Percentiles rank a stretch among this genome's conserved stretches.
Evolutionary conservation across 306 rosid genomes (phyloP).

Genomic region (Fragaria nilgerrensis): DNA sequence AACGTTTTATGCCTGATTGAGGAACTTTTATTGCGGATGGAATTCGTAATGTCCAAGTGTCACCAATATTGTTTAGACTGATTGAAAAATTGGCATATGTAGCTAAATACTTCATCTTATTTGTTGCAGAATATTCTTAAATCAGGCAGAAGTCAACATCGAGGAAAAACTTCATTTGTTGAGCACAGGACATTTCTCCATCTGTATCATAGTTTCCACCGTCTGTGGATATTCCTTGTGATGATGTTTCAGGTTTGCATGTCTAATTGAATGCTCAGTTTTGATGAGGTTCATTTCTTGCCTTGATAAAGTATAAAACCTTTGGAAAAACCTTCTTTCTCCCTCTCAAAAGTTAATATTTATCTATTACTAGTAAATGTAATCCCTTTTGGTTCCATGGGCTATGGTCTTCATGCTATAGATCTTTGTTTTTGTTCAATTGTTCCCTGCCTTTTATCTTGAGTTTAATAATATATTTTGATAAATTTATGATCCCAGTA

Average conservation of each 20-base stretch:
- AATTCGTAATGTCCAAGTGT: background rate
- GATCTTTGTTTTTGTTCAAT: background rate
- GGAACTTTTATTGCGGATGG: background rate
- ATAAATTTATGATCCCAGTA: background rate
- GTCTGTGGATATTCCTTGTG: constrained; percentile 89
- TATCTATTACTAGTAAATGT: background rate
- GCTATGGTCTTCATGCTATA: background rate
- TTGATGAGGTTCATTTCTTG: background rate
- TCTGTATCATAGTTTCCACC: constrained; percentile 93
- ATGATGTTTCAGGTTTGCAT: constrained; percentile 95
- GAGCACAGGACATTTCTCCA: constrained; percentile 95
- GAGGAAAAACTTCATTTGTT: constrained; percentile 94
- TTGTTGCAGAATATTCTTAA: constrained; percentile 49
- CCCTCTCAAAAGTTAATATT: background rate
- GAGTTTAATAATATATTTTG: background rate
- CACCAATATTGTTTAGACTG: background rate
- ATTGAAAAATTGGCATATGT: background rate
- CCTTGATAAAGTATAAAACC: background rate
- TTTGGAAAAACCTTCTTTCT: background rate
- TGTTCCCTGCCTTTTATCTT: background rate
- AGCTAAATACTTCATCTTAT: constrained; percentile 1
- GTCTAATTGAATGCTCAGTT: background rate
- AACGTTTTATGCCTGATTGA: background rate
- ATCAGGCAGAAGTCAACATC: constrained; percentile 53
- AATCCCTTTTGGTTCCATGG: background rate